phyloP scores from a whole-genome alignment of 2,329 filamentous ascomycete species.

The Plenodomus lindquistii region DNA sequence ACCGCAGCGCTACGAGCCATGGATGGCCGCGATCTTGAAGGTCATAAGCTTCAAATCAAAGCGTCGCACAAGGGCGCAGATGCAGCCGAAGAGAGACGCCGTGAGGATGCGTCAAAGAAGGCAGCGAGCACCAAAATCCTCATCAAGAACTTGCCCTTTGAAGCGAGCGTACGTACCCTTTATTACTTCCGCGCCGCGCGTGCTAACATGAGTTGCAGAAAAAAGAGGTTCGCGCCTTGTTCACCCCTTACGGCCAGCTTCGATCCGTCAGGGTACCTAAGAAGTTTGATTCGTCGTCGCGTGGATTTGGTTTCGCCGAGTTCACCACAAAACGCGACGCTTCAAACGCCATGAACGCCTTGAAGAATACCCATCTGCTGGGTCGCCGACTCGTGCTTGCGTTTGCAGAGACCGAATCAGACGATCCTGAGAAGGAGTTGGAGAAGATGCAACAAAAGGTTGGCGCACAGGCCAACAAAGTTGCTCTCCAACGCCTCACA shows the following conservation, averaged over 20 bases:
- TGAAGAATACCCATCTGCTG: constrained; percentile 90
- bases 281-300: constrained; percentile 86
- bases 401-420: constrained; percentile 83
- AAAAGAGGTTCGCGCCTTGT: constrained; percentile 84
- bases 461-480: constrained; percentile 84
- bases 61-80: constrained; percentile 85
- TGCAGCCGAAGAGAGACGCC: constrained; percentile 82
- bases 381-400: constrained; percentile 88
- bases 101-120: constrained; percentile 83
- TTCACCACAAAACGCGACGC: constrained; percentile 92
- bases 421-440: constrained; percentile 95
- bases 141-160: constrained; percentile 97
- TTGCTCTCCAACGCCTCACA: constrained; percentile 85
- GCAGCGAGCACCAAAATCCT: constrained; percentile 86
- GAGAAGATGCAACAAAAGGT: constrained; percentile 97
- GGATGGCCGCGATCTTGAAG: constrained; percentile 86
- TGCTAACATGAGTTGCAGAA: constrained; percentile 55
- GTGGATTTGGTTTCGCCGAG: constrained; percentile 96
- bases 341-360: constrained; percentile 83
- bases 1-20: constrained; percentile 80
- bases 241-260: constrained; percentile 88
- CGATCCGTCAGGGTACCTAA: constrained; percentile 91
- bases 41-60: constrained; percentile 82
- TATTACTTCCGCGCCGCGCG: constrained; percentile 5
- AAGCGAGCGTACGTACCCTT: constrained; percentile 57